phyloP scores from a whole-genome alignment of 2,329 filamentous ascomycete genomes.

The Apiospora aurea region DNA sequence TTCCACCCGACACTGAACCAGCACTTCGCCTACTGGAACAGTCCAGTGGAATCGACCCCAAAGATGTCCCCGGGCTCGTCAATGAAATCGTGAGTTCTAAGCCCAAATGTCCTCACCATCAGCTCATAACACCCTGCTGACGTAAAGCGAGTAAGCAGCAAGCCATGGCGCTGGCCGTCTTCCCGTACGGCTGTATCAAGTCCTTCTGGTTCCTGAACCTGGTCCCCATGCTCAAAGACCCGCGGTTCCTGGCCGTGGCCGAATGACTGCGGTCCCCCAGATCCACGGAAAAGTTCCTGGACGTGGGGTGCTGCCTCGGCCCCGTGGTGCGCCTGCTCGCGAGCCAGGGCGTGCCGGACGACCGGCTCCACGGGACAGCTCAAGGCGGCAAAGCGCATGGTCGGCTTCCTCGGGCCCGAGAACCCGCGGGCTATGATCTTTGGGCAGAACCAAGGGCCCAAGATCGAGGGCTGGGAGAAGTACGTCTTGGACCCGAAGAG shows the following conservation, averaged over 20 bases:
- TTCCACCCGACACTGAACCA: not conserved
- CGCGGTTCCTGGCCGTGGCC: not conserved
- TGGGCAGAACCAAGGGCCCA: slow-evolving; percentile 49
- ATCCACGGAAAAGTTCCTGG: not conserved
- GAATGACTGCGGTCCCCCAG: not conserved
- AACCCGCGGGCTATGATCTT: slow-evolving; percentile 56
- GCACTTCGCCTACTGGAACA: slow-evolving; percentile 33
- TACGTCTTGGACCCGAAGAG: slow-evolving; percentile 58
- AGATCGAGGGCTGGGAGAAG: slow-evolving; percentile 49
- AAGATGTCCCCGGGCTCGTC: slow-evolving; percentile 40
- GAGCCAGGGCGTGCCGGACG: not conserved
- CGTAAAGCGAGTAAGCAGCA: not conserved
- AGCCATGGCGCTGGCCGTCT: not conserved
- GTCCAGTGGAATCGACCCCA: slow-evolving; percentile 39
- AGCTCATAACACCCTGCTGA: not conserved
- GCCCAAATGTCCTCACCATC: not conserved
- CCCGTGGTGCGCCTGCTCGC: slow-evolving; percentile 1
- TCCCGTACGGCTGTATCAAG: slow-evolving; percentile 10
- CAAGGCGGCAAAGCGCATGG: slow-evolving; percentile 51
- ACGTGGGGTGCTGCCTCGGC: slow-evolving; percentile 4
- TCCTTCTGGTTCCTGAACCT: slow-evolving; percentile 39
- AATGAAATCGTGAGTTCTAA: slow-evolving; percentile 35
- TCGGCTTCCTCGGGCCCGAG: slow-evolving; percentile 53
- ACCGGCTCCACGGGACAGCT: slow-evolving; percentile 45
- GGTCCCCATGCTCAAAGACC: not conserved